phyloP scores from a whole-genome alignment of 306 rosid species.

The Trichosanthes cucumerina region DNA sequence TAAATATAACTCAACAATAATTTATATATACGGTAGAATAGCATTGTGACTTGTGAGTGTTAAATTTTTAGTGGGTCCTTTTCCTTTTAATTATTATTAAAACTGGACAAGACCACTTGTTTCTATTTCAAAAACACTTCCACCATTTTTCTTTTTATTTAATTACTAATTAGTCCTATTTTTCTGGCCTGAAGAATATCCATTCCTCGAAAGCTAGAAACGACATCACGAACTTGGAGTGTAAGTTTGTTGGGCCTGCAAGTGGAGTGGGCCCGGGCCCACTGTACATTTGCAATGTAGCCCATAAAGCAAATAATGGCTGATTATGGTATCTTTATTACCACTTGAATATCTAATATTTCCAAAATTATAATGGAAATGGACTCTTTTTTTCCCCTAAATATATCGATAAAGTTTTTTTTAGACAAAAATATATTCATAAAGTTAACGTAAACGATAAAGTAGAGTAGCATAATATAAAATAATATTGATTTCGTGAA shows the following conservation, averaged over 20 bases:
- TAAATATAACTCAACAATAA: too few species aligned
- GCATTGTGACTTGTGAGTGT: too few species aligned
- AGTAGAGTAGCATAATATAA: neutral
- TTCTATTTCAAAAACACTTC: too few species aligned
- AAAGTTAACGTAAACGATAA: too few species aligned
- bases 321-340: neutral
- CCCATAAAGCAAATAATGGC: neutral
- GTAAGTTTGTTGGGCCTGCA: neutral
- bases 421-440: too few species aligned
- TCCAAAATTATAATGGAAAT: neutral
- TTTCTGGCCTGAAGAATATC: neutral
- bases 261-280: neutral
- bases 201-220: neutral
- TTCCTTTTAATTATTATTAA: too few species aligned
- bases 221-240: neutral
- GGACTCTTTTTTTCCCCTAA: neutral
- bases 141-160: neutral
- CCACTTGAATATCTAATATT: neutral
- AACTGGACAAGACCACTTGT: too few species aligned
- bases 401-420: neutral
- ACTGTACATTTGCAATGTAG: neutral
- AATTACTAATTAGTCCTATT: neutral
- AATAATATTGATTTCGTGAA: neutral
- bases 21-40: too few species aligned
- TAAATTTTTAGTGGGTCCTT: too few species aligned